phyloP scores from a whole-genome alignment of 257 asterid species.

The Solanum peruvianum region DNA sequence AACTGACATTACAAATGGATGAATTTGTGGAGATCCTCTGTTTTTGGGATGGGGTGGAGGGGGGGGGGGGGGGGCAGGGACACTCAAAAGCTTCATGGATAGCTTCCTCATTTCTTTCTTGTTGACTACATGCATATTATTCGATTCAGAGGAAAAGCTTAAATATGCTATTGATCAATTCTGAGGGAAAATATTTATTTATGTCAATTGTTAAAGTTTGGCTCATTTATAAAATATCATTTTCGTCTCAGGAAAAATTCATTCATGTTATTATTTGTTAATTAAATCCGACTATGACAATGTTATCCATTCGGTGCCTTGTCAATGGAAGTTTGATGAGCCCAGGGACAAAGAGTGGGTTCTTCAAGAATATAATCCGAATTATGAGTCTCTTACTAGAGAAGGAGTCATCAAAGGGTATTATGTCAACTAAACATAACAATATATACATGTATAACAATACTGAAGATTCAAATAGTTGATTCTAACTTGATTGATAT shows the following conservation, averaged over 20 bases:
- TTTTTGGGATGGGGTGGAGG: too few species aligned
- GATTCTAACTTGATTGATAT: not conserved
- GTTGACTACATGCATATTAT: not conserved
- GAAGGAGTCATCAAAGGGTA: conserved; percentile 60
- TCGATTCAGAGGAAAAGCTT: not conserved
- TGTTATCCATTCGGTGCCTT: not conserved
- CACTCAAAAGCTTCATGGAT: not conserved
- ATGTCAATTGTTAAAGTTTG: not conserved
- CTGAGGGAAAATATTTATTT: too few species aligned
- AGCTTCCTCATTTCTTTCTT: not conserved
- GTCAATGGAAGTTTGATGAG: conserved; percentile 65
- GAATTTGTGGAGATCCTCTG: not conserved
- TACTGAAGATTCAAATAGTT: not conserved
- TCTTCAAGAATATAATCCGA: conserved; percentile 32
- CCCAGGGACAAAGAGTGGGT: conserved; percentile 13
- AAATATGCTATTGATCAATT: not conserved
- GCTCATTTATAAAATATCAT: not conserved
- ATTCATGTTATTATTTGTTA: too few species aligned
- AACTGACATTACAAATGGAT: not conserved
- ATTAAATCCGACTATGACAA: conserved; percentile 24
- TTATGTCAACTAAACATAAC: conserved; percentile 30
- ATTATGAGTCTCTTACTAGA: conserved; percentile 57
- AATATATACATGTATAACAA: not conserved
- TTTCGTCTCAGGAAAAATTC: not conserved
- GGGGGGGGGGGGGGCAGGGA: not conserved